Evolutionary conservation across 306 rosid genomes (phyloP).

Genomic region (Gastrolobium bilobum): DNA sequence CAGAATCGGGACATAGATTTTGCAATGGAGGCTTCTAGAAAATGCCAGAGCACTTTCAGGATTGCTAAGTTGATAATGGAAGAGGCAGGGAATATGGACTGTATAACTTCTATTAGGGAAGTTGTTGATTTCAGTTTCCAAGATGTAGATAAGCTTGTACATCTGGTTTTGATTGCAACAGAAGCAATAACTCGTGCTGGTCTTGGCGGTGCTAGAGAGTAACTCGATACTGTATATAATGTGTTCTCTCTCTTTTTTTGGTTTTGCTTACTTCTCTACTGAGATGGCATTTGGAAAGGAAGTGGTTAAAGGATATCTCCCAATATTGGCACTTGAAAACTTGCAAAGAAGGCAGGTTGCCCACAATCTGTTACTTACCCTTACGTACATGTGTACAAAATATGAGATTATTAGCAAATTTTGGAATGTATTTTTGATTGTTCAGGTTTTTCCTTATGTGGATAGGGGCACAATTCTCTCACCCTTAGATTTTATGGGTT

Average conservation of each 20-base stretch:
- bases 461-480: slow-evolving; percentile 58
- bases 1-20: slow-evolving; percentile 64
- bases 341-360: slow-evolving; percentile 52
- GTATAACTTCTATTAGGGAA: slow-evolving; percentile 60
- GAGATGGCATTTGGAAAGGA: slow-evolving; percentile 48
- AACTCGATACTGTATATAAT: slow-evolving; percentile 63
- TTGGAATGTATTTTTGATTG: slow-evolving; percentile 53
- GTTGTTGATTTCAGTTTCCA: slow-evolving; percentile 83
- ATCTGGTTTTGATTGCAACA: slow-evolving; percentile 64
- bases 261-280: slow-evolving; percentile 41
- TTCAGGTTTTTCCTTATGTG: slow-evolving; percentile 53
- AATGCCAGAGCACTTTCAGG: slow-evolving; percentile 63
- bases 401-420: slow-evolving; percentile 67
- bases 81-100: slow-evolving; percentile 58
- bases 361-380: slow-evolving; percentile 48
- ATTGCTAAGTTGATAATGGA: slow-evolving; percentile 56
- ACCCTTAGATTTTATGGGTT: slow-evolving; percentile 56
- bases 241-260: slow-evolving; percentile 14
- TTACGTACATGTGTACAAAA: slow-evolving; percentile 80
- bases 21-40: slow-evolving; percentile 76
- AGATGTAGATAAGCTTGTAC: slow-evolving; percentile 69
- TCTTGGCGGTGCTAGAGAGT: slow-evolving; percentile 66
- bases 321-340: slow-evolving; percentile 50
- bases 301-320: slow-evolving; percentile 51
- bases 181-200: slow-evolving; percentile 64